Evolutionary conservation across 345 rosid genomes (phyloP).

Genomic region (Moricandia arvensis): DNA sequence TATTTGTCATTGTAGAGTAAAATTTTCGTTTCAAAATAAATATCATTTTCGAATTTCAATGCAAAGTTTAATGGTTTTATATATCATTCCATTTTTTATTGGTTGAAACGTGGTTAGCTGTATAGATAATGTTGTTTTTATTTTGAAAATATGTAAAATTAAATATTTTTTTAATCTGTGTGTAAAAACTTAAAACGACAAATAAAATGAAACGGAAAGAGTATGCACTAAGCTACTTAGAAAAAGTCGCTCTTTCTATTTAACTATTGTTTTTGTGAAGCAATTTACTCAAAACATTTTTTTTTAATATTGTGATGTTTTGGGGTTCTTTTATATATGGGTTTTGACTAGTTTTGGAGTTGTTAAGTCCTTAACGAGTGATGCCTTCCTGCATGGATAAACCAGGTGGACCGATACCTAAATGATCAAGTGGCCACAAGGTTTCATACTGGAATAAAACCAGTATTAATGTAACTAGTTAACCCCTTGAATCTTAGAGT

Average conservation of each 20-base stretch:
- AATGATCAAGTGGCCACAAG: not conserved
- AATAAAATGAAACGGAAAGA: too few species aligned
- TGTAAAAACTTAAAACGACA: not conserved
- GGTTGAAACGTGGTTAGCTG: too few species aligned
- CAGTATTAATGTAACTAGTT: not conserved
- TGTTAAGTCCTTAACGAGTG: not conserved
- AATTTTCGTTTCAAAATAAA: too few species aligned
- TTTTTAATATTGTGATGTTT: not conserved
- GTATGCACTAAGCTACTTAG: not conserved
- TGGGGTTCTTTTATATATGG: not conserved
- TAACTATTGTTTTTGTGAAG: not conserved
- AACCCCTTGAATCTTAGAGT: not conserved
- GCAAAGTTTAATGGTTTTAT: too few species aligned
- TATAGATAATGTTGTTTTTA: too few species aligned
- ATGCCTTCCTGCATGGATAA: not conserved
- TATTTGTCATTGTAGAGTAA: too few species aligned
- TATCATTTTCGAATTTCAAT: too few species aligned
- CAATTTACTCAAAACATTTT: not conserved
- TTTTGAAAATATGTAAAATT: too few species aligned
- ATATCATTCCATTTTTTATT: too few species aligned
- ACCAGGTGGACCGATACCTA: not conserved
- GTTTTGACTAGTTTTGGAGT: not conserved
- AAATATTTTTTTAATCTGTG: too few species aligned
- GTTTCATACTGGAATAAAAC: not conserved
- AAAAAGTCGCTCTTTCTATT: not conserved